Conservation (phyloP, 305 asterid genomes). For the Vinca major region DNA sequence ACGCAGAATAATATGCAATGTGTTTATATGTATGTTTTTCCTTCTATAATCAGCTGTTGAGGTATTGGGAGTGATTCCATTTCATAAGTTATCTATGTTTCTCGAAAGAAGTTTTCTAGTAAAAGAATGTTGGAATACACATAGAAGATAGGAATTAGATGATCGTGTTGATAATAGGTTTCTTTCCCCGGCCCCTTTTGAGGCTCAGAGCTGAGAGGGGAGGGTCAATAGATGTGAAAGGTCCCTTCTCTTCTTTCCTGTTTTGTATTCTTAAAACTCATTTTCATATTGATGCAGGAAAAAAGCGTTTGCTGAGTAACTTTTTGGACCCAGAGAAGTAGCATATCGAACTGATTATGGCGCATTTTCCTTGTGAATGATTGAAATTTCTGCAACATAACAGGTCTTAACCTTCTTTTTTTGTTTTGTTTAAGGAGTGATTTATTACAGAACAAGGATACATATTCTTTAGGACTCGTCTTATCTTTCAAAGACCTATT, state of each 20-base stretch:
- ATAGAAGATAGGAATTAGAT: not conserved
- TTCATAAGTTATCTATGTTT: not conserved
- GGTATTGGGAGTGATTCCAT: not conserved
- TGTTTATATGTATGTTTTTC: not conserved
- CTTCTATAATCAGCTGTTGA: not conserved
- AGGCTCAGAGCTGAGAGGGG: not conserved
- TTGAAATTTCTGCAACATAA: conserved; percentile 3
- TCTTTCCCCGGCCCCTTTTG: not conserved
- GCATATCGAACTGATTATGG: not conserved
- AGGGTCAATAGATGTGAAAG: no score
- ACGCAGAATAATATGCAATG: no score
- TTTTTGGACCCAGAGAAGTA: not conserved
- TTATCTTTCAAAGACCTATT: not conserved
- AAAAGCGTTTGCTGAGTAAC: not conserved
- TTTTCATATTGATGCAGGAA: conserved; percentile 4
- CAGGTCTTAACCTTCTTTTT: not conserved
- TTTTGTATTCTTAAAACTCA: no score
- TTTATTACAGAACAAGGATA: not conserved
- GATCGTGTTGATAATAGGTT: not conserved
- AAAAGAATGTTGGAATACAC: not conserved
- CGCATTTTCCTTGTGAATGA: not conserved
- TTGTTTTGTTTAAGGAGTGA: not conserved
- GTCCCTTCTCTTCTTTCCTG: no score
- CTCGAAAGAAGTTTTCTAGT: not conserved
- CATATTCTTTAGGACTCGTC: not conserved